These are phyloP conservation scores for Magnolia sinica DNA, from an alignment of 164 flowering plant genomes.

Conservation along the genomic window DNA sequence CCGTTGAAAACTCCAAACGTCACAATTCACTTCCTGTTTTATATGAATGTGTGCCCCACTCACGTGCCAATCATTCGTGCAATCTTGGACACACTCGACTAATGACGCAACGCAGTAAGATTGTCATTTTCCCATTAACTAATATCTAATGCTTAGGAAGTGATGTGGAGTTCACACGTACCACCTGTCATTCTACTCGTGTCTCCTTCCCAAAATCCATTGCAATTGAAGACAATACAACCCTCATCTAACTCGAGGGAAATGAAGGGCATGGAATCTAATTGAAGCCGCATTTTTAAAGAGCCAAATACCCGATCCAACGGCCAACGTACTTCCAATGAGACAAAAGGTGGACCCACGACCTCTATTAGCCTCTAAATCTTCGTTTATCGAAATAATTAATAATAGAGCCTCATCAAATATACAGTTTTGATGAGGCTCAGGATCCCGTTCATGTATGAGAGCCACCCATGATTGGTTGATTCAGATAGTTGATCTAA, in stretches of 20 bases:
- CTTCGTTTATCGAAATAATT: not conserved
- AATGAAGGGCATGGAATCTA: slow-evolving; percentile 15
- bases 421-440: no score
- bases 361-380: not conserved
- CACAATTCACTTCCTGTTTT: no score
- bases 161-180: not conserved
- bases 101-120: not conserved
- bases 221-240: not conserved
- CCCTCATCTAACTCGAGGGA: not conserved
- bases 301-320: slow-evolving; percentile 9
- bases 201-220: slow-evolving; percentile 5
- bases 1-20: no score
- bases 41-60: not conserved
- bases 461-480: no score
- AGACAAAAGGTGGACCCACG: not conserved
- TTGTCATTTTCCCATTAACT: not conserved
- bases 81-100: not conserved
- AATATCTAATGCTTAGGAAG: not conserved
- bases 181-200: slow-evolving; percentile 9
- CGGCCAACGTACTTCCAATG: slow-evolving; percentile 2
- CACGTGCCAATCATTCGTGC: not conserved
- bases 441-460: no score
- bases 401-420: no score
- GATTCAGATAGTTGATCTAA: no score
- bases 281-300: not conserved